These are phyloP conservation scores for Verticillium zaregamsianum DNA, from an alignment of 2,329 filamentous ascomycete genomes.

Conservation along the genomic window DNA sequence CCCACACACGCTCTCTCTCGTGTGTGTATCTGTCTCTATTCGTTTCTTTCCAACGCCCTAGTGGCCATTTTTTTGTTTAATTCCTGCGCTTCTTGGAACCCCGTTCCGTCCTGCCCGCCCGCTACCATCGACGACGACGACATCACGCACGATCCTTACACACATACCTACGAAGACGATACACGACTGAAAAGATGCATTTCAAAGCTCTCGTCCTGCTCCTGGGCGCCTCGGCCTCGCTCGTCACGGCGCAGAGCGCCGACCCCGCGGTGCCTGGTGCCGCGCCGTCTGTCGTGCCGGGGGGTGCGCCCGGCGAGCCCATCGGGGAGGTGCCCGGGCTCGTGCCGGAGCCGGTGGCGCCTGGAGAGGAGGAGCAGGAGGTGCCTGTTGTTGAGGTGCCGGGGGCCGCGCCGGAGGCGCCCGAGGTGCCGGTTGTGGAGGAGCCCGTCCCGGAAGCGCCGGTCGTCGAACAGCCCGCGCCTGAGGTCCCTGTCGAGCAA, in stretches of 20 bases:
- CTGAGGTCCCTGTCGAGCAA: not conserved
- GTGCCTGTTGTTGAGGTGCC: not conserved
- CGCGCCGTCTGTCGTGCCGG: not conserved
- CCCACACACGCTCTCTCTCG: not conserved
- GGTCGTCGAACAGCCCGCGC: not conserved
- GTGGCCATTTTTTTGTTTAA: slow-evolving; percentile 4
- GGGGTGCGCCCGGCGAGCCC: not conserved
- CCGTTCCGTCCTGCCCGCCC: not conserved
- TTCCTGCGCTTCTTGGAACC: not conserved
- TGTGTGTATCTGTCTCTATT: slow-evolving; percentile 8
- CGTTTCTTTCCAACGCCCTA: slow-evolving; percentile 3
- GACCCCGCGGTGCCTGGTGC: not conserved
- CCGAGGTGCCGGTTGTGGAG: not conserved
- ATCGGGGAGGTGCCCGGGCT: not conserved
- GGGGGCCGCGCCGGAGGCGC: not conserved
- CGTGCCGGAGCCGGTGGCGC: not conserved
- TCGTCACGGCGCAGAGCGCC: not conserved
- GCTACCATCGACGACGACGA: not conserved
- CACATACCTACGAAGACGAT: not conserved
- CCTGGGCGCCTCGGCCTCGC: slow-evolving; percentile 1
- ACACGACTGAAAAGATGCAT: slow-evolving; percentile 7
- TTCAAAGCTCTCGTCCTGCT: slow-evolving; percentile 9
- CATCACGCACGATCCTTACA: not conserved
- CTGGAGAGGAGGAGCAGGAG: not conserved
- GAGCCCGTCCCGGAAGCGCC: not conserved